These are phyloP conservation scores for Sabuloglossum arenarium DNA, from an alignment of 495 filamentous ascomycete genomes.

Conservation along the genomic window DNA sequence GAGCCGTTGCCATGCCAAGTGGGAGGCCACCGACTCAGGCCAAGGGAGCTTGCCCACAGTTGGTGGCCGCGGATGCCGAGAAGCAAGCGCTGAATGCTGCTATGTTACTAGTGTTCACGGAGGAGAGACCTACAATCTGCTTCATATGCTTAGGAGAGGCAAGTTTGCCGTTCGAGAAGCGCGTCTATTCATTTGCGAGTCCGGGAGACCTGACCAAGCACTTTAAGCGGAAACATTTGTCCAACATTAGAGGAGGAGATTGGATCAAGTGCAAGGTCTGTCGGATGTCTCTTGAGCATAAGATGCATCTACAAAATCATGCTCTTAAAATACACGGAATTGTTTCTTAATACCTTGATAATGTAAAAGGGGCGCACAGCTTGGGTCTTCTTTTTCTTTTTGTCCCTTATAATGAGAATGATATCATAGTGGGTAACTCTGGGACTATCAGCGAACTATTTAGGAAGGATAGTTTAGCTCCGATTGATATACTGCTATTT, in stretches of 20 bases:
- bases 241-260: background rate
- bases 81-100: constrained; percentile 14
- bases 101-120: constrained; percentile 14
- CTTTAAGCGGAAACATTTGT: constrained; percentile 22
- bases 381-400: no score
- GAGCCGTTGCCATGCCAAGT: constrained; percentile 7
- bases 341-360: constrained; percentile 9
- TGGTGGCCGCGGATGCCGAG: constrained; percentile 10
- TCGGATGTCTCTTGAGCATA: constrained; percentile 10
- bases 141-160: constrained; percentile 21
- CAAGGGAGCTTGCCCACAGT: constrained; percentile 1
- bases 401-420: no score
- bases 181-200: constrained; percentile 15
- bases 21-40: no score
- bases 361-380: no score
- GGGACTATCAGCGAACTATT: no score
- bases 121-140: constrained; percentile 19
- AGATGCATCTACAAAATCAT: constrained; percentile 12
- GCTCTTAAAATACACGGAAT: constrained; percentile 8
- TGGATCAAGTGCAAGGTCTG: constrained; percentile 9
- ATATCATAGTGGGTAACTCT: no score
- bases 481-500: background rate
- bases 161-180: constrained; percentile 14
- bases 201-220: constrained; percentile 21
- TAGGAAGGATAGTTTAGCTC: background rate